Percentiles rank a stretch among this genome's conserved stretches.
These are phyloP conservation scores for Arthromyces matolae DNA, from an alignment of 768 basidiomycete species.

Conservation along the genomic window DNA sequence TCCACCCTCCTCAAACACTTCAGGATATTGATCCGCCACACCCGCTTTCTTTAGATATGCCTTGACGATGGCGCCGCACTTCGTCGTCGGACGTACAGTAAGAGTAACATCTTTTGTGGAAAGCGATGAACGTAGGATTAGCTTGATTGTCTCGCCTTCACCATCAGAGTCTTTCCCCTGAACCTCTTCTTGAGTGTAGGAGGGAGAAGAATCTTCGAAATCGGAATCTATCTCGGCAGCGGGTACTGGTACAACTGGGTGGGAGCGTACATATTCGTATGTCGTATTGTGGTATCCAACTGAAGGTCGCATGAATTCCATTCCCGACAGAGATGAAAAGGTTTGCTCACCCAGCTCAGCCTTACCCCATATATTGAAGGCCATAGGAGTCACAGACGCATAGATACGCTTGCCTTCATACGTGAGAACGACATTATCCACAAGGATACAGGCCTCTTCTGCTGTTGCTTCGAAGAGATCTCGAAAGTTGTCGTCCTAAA, in stretches of 20 bases:
- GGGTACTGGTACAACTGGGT: constrained; percentile 16
- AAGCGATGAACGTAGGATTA: constrained; percentile 56
- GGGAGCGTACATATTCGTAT: constrained; percentile 54
- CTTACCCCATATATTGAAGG: constrained; percentile 63
- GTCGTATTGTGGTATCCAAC: constrained; percentile 66
- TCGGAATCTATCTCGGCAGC: constrained; percentile 12
- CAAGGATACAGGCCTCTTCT: constrained; percentile 51
- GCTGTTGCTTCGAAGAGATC: constrained; percentile 63
- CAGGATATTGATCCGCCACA: constrained; percentile 51
- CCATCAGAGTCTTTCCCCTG: constrained; percentile 37
- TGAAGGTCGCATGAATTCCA: constrained; percentile 23
- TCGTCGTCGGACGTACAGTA: constrained; percentile 71
- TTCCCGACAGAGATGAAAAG: not conserved
- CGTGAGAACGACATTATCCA: constrained; percentile 53
- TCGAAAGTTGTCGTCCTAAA: constrained; percentile 62
- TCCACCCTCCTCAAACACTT: constrained; percentile 26
- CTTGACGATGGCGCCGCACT: constrained; percentile 69
- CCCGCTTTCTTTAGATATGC: constrained; percentile 71
- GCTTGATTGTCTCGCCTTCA: constrained; percentile 57
- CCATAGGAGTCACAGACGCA: constrained; percentile 63
- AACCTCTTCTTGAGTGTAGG: not conserved
- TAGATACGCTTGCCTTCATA: constrained; percentile 63
- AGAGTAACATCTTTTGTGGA: constrained; percentile 55
- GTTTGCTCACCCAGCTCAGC: constrained; percentile 55
- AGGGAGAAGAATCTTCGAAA: constrained; percentile 15